These are phyloP conservation scores for Solanum pimpinellifolium DNA, from an alignment of 257 asterid genomes.

Conservation along the genomic window DNA sequence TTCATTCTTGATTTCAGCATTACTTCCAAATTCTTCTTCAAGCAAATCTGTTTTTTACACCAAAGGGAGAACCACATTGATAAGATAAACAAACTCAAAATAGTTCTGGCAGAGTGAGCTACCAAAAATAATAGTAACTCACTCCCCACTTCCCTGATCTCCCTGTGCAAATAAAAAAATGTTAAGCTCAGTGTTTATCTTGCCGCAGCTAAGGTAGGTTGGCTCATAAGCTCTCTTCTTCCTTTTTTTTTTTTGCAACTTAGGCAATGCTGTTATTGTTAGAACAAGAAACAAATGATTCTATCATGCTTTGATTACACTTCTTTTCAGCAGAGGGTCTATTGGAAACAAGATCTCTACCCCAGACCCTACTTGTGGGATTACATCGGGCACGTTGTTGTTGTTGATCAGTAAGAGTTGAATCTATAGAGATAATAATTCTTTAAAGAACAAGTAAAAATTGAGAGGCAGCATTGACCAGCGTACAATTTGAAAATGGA, in stretches of 20 bases:
- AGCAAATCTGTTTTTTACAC: slow-evolving; percentile 24
- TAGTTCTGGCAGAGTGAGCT: background rate
- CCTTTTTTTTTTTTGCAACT: background rate
- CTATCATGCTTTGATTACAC: background rate
- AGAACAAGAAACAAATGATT: background rate
- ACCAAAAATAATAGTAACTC: background rate
- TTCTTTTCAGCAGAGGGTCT: background rate
- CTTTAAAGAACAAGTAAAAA: background rate
- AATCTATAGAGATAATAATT: background rate
- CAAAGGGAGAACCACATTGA: background rate
- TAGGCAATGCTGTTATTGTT: background rate
- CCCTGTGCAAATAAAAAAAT: background rate
- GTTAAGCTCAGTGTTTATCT: background rate
- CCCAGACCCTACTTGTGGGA: background rate
- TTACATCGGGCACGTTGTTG: background rate
- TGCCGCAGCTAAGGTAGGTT: background rate
- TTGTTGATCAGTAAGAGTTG: background rate
- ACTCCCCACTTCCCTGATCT: background rate
- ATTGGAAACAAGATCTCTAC: background rate
- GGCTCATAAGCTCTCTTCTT: background rate
- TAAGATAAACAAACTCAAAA: background rate
- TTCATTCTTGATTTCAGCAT: slow-evolving; percentile 17
- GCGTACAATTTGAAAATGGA: background rate
- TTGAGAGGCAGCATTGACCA: background rate
- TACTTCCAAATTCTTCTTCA: slow-evolving; percentile 35